These are phyloP conservation scores for Carex pumila DNA, from an alignment of 176 grass and related monocot genomes.

Conservation along the genomic window DNA sequence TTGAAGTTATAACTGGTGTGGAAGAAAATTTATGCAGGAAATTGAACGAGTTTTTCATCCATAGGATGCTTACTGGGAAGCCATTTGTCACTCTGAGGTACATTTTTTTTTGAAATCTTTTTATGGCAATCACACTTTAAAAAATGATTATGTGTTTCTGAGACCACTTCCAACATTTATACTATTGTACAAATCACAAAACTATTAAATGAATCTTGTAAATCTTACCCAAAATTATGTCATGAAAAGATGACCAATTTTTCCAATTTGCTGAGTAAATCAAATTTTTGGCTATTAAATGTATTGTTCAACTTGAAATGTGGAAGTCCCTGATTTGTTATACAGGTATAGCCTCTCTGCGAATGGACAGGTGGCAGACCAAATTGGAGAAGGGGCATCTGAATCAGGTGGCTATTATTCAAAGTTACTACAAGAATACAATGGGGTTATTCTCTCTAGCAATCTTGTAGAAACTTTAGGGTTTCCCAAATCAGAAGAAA, in stretches of 20 bases:
- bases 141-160: neutral
- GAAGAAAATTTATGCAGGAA: slow-evolving; percentile 61
- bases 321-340: neutral
- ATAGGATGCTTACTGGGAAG: slow-evolving; percentile 69
- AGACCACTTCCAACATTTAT: neutral
- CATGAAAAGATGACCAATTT: neutral
- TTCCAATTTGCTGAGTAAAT: neutral
- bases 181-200: slow-evolving; percentile 20
- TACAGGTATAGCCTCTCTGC: slow-evolving; percentile 62
- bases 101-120: too few species aligned
- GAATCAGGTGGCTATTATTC: slow-evolving; percentile 75
- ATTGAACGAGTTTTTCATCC: slow-evolving; percentile 76
- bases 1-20: slow-evolving; percentile 48
- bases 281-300: neutral
- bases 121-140: neutral
- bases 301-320: neutral
- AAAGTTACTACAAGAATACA: slow-evolving; percentile 61
- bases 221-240: too few species aligned
- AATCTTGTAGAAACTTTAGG: slow-evolving; percentile 36
- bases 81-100: slow-evolving; percentile 90
- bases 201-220: neutral
- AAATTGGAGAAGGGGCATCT: slow-evolving; percentile 45
- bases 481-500: slow-evolving; percentile 50
- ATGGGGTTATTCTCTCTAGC: slow-evolving; percentile 67
- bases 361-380: slow-evolving; percentile 42